These are phyloP conservation scores for Phytophthora syringae DNA, from an alignment of 352 stramenopile genomes.

Conservation along the genomic window DNA sequence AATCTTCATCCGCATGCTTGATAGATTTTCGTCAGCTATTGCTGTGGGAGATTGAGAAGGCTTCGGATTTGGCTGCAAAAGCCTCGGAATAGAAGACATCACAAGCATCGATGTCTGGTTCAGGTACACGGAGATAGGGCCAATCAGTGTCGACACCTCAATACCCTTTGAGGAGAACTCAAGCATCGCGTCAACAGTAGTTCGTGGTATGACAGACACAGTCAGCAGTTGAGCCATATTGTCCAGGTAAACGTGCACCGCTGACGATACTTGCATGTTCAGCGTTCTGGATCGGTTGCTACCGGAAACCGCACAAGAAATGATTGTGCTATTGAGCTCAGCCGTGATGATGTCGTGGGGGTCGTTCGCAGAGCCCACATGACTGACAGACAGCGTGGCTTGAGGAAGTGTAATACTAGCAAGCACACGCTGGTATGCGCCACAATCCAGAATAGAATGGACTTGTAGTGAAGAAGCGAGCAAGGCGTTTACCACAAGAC, in stretches of 20 bases:
- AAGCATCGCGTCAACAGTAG: constrained; percentile 54
- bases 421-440: constrained; percentile 51
- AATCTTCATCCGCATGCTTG: constrained; percentile 66
- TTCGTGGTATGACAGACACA: constrained; percentile 65
- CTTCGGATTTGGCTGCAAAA: constrained; percentile 30
- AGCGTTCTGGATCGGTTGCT: constrained; percentile 23
- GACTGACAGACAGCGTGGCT: constrained; percentile 45
- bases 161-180: constrained; percentile 37
- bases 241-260: constrained; percentile 65
- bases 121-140: constrained; percentile 62
- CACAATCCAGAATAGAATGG: constrained; percentile 45
- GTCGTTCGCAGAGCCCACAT: constrained; percentile 47
- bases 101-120: constrained; percentile 78
- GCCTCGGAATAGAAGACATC: constrained; percentile 59
- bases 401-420: constrained; percentile 44
- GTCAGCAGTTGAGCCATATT: constrained; percentile 80
- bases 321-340: constrained; percentile 49
- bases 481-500: constrained; percentile 70
- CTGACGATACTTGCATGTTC: constrained; percentile 47
- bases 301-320: constrained; percentile 42
- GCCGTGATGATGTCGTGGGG: constrained; percentile 67
- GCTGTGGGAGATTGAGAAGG: not conserved
- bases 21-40: constrained; percentile 38
- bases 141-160: constrained; percentile 56
- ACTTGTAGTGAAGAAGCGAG: constrained; percentile 75